Base-by-base conservation (phyloP, 371 early-diverging fungal genomes). In the Mortierella sp. region DNA sequence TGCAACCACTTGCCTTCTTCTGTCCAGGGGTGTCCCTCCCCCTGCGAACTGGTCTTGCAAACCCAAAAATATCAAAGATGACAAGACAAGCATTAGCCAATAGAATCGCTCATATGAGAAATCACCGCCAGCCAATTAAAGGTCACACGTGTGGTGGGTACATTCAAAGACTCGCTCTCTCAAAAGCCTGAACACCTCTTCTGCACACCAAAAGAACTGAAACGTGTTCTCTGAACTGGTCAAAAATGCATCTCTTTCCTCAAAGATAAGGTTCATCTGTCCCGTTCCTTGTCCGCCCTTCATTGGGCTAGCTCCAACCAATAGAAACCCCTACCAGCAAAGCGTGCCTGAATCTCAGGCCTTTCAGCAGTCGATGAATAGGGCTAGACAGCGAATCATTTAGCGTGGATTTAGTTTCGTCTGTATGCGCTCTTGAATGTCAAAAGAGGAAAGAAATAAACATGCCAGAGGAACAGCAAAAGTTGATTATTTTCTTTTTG, bases 271-370 rank as follows among this genome's bases (percentile, higher is more conserved):
- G 68, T 68, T 68, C 68, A 68, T 68, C 44, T 38, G 1, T 42
- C 19, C 68, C 68, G 5, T 42, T 38, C 68, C 42, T 24, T 8
- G 63, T 63, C 63, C 63, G 63, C 14, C 38, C 5, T 38, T 38
- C 63, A 63, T 63, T 63, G 63, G 63, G 10, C 65, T 4, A 14
- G 42, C 68, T 68, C 24, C 68, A 68, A 42, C 68, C 68, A 68
- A 68, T 68, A 24, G 34, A 38, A 68, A 42, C 68, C 68, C n/a
- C 68, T 68, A 68, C 68, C 68, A 68, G 44, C 68, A 68, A 68
- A 38, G 68, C 68, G 68, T 68, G 68, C 68, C 68, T 68, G 42
- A 68, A 68, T 68, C 42, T 68, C 42, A 42, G 68, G 68, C 34
- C 44, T 24, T 24, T 38, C 4, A 5, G 9, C 11, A 21, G 11